Base-by-base conservation (phyloP, 179 eudicot genomes). In the Sideroxylon spinosum region DNA sequence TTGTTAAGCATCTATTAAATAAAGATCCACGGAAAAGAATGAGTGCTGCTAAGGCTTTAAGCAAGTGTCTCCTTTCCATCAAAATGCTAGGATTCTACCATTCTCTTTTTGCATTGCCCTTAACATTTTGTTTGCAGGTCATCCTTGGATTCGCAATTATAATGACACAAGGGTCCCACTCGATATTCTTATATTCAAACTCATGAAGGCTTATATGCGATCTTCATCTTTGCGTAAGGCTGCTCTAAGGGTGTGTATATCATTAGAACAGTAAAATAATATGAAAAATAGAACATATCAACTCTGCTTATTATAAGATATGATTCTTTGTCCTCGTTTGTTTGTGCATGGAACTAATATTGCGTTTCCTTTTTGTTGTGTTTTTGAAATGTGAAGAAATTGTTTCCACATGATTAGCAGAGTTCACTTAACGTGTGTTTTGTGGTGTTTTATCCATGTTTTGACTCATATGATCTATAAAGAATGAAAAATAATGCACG, bases 211-310 rank as follows among this genome's bases (percentile, higher is more conserved):
- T 13, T 92, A 92, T 76, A 86, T 87, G 89, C 87, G 90, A 68
- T 92, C 97, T 50, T 91, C 97, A 70, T 81, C 91, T 76, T 85
- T 92, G 76, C 89, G 97, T 62, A 91, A 90, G 87, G 93, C 95
- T 76, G 97, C 97, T 66, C 83, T 91, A 57, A 84, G 86, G 91
- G 97, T 92, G 84, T 78, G 89, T 75, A 81, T 68, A 50, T 60
- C 50, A 80, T 77, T 67, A 9, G 7, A 60, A 14, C 0, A 5
- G 19, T 7, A 17, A 37, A 17, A 5, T 9, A 25, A 7, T 25
- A 4, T 0, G n/a, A 66, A 66, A 28, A 12, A 14, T 6, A 66
- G 4, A 66, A 2, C 9, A 19, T 26, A 5, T 10, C 3, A 3
- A 20, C 44, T 56, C 28, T 56, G 50, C 16, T 0, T 44, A 46